These are phyloP conservation scores for Bimuria novae-zelandiae DNA, from an alignment of 2,329 filamentous ascomycete genomes.

Conservation along the genomic window DNA sequence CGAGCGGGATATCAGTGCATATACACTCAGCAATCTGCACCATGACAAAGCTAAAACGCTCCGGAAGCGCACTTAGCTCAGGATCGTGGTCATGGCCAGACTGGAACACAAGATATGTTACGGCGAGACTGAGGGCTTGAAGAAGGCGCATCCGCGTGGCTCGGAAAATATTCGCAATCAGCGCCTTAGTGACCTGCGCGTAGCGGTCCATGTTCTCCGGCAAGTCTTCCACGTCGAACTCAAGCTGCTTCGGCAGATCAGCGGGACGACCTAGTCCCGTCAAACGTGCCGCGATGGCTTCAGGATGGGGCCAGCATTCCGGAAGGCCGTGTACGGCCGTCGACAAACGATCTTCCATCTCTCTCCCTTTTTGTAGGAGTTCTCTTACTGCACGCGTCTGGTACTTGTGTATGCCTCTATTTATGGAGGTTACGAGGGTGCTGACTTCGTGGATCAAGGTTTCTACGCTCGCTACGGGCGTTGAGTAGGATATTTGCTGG, in stretches of 20 bases:
- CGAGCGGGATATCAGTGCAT: not conserved
- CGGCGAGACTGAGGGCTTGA: not conserved
- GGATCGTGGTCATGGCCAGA: not conserved
- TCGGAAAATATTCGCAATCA: not conserved
- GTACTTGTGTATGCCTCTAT: not conserved
- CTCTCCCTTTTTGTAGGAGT: not conserved
- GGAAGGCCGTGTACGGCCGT: not conserved
- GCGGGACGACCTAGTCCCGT: not conserved
- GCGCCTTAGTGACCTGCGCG: not conserved
- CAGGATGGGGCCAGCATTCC: not conserved
- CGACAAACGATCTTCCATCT: not conserved
- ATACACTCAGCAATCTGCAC: not conserved
- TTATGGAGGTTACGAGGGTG: not conserved
- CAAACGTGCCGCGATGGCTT: not conserved
- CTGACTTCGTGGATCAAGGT: constrained; percentile 1
- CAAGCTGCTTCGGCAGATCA: not conserved
- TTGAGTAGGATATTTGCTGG: not conserved
- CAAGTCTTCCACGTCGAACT: not conserved
- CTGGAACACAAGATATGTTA: not conserved
- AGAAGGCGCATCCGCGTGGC: constrained; percentile 1
- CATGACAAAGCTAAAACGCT: not conserved
- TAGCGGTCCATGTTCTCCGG: not conserved
- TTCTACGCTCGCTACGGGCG: not conserved
- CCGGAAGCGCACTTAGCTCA: not conserved
- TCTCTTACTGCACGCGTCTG: not conserved